Conservation (phyloP, 2,329 filamentous ascomycete genomes). For the Aspergillus hortae region DNA sequence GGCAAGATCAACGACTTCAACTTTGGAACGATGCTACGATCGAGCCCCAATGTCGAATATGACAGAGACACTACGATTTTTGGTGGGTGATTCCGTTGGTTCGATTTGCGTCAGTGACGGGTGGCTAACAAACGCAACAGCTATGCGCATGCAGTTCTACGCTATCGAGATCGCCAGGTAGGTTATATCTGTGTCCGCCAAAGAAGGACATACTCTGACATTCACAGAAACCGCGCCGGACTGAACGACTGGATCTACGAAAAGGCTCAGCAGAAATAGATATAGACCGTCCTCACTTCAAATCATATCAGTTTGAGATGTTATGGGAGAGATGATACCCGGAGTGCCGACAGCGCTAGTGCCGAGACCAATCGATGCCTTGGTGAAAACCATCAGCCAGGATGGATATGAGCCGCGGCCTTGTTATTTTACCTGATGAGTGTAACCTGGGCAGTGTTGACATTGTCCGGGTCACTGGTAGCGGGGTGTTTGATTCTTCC, state of each 20-base stretch:
- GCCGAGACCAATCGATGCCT: neutral
- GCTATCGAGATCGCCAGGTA: constrained; percentile 71
- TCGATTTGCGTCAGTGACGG: neutral
- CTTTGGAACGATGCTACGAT: constrained; percentile 90
- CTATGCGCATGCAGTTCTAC: constrained; percentile 78
- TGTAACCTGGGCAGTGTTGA: neutral
- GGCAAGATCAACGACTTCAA: constrained; percentile 96
- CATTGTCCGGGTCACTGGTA: neutral
- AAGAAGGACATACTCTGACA: constrained; percentile 9
- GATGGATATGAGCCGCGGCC: neutral
- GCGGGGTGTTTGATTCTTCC: neutral
- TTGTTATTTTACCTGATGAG: neutral
- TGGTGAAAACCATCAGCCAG: neutral
- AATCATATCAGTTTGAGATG: neutral
- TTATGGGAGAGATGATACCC: neutral
- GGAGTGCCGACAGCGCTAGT: neutral
- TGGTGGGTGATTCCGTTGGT: constrained; percentile 51
- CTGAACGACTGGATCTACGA: constrained; percentile 98
- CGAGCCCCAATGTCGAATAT: constrained; percentile 76
- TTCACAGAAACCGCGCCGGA: constrained; percentile 69
- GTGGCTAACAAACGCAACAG: constrained; percentile 29
- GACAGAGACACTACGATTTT: constrained; percentile 89
- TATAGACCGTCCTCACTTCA: constrained; percentile 11
- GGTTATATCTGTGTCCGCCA: constrained; percentile 17
- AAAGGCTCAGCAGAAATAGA: constrained; percentile 52